Conservation (phyloP, 2,329 filamentous ascomycete genomes). For the Beauveria sp. region DNA sequence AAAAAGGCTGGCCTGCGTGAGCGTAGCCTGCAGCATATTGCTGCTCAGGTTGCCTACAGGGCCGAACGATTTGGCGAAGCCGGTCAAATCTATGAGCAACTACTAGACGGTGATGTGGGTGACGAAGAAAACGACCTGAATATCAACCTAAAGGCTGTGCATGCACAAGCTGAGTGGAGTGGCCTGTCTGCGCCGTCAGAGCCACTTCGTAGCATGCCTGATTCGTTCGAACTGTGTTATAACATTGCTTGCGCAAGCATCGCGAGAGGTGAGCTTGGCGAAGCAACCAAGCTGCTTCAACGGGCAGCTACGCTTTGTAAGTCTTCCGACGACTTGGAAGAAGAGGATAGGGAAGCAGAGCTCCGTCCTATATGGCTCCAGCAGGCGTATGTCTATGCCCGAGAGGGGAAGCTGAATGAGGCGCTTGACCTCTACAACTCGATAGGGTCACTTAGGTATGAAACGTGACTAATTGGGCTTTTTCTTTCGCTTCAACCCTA, state of each 20-base stretch:
- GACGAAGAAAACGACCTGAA: conserved; percentile 66
- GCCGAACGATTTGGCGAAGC: conserved; percentile 66
- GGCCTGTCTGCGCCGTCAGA: conserved; percentile 37
- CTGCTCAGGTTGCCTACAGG: conserved; percentile 65
- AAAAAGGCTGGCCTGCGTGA: conserved; percentile 24
- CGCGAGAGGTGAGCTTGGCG: conserved; percentile 57
- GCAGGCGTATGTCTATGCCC: conserved; percentile 63
- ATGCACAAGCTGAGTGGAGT: conserved; percentile 67
- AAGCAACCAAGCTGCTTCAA: conserved; percentile 60
- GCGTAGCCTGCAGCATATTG: conserved; percentile 42
- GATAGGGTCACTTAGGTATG: conserved; percentile 56
- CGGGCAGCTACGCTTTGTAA: conserved; percentile 65
- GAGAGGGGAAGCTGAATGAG: conserved; percentile 57
- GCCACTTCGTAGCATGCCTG: conserved; percentile 52
- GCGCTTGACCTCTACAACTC: conserved; percentile 55
- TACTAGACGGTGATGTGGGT: conserved; percentile 40
- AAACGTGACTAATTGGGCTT: conserved; percentile 3
- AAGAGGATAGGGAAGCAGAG: conserved; percentile 69
- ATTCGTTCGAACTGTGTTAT: conserved; percentile 75
- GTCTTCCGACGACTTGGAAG: conserved; percentile 61
- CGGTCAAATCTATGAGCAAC: conserved; percentile 52
- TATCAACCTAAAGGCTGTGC: conserved; percentile 67
- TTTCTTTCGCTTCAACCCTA: not conserved
- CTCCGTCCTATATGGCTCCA: conserved; percentile 69
- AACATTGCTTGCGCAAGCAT: conserved; percentile 71